A percentile compares a stretch with the other conserved stretches of the same genome.
Conservation (phyloP, 1,139 yeast species). For the Yamadazyma sp. region DNA sequence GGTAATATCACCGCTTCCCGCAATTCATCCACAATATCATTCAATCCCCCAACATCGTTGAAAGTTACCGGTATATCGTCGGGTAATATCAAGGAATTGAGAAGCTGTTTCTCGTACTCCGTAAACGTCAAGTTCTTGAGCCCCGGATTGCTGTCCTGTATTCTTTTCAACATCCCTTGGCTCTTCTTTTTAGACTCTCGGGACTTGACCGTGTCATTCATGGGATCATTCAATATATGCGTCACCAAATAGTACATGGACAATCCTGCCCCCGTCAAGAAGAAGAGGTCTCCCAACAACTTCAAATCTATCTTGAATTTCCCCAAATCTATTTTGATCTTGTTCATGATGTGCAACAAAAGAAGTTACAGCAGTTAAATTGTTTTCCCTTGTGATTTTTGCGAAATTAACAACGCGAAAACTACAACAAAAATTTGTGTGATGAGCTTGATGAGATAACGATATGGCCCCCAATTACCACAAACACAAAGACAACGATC, state of each 20-base stretch:
- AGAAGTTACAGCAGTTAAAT: background rate
- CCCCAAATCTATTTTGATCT: slow-evolving; percentile 38
- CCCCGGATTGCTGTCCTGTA: slow-evolving; percentile 60
- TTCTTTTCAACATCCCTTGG: slow-evolving; percentile 56
- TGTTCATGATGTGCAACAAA: slow-evolving; percentile 23
- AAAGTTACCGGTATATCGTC: slow-evolving; percentile 76
- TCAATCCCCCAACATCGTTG: slow-evolving; percentile 86
- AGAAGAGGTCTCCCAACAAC: slow-evolving; percentile 62
- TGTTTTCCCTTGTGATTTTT: background rate
- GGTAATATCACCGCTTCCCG: slow-evolving; percentile 89
- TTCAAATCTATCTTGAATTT: slow-evolving; percentile 53
- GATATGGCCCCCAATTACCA: slow-evolving; percentile 1
- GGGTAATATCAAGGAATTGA: slow-evolving; percentile 81
- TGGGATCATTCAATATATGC: slow-evolving; percentile 54
- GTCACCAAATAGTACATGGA: slow-evolving; percentile 72
- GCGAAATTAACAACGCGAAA: background rate
- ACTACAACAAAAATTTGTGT: background rate
- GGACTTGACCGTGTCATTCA: slow-evolving; percentile 53
- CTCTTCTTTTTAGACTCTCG: slow-evolving; percentile 71
- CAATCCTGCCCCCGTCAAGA: slow-evolving; percentile 79
- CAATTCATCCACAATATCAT: slow-evolving; percentile 75
- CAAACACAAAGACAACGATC: slow-evolving; percentile 13
- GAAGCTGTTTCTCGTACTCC: slow-evolving; percentile 74
- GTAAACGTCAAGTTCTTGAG: slow-evolving; percentile 56
- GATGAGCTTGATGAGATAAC: slow-evolving; percentile 12